Conservation (phyloP, 805 yeast genomes). For the Wickerhamiella alocasiicola region DNA sequence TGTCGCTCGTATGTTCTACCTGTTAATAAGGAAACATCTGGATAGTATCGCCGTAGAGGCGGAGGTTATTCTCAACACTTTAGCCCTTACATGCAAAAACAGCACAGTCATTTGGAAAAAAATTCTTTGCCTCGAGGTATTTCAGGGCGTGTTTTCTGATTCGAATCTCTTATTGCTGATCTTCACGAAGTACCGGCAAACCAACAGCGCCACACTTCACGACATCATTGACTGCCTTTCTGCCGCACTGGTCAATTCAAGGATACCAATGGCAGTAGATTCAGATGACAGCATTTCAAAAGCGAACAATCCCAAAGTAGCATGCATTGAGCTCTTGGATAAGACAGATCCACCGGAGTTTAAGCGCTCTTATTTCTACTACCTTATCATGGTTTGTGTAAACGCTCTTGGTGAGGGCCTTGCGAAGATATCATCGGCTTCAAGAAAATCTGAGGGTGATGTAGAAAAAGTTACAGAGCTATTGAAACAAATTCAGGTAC, state of each 20-base stretch:
- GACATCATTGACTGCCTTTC: conserved; percentile 34
- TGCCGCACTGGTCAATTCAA: conserved; percentile 10
- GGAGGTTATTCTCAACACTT: conserved; percentile 64
- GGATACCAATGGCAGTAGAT: conserved; percentile 2
- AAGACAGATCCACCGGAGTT: conserved; percentile 62
- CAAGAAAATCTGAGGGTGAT: conserved; percentile 6
- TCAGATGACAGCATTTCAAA: conserved; percentile 6
- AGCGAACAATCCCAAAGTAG: conserved; percentile 24
- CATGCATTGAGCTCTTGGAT: conserved; percentile 66
- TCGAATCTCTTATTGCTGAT: conserved; percentile 39
- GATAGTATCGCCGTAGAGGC: conserved; percentile 57
- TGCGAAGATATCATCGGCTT: conserved; percentile 21
- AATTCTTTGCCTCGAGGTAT: conserved; percentile 60
- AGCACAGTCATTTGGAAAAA: conserved; percentile 64
- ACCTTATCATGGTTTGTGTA: conserved; percentile 43
- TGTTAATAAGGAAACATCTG: conserved; percentile 52
- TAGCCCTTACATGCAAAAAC: conserved; percentile 57
- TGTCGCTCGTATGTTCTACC: conserved; percentile 55
- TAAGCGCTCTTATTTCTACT: conserved; percentile 50
- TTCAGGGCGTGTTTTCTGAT: conserved; percentile 46
- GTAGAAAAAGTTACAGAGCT: conserved; percentile 10
- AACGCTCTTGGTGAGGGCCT: conserved; percentile 56
- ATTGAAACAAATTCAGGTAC: conserved; percentile 12
- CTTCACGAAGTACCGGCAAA: conserved; percentile 26
- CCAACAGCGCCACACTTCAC: conserved; percentile 30